These are phyloP conservation scores for Corylus americana DNA, from an alignment of 306 rosid species.

Conservation along the genomic window DNA sequence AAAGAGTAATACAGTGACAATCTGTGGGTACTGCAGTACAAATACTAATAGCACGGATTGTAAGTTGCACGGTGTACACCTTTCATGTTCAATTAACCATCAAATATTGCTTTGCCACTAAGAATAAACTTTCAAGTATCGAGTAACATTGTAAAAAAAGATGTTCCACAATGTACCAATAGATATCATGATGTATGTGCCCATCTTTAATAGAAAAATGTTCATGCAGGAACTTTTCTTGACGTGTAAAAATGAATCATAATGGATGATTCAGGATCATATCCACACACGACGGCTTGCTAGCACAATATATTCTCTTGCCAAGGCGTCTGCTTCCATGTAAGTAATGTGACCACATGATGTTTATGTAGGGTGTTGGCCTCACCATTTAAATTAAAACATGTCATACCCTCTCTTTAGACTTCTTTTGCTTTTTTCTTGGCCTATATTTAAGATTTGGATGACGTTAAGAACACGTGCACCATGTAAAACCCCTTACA, in stretches of 20 bases:
- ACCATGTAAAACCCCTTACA: neutral
- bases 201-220: neutral
- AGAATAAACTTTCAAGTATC: neutral
- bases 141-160: neutral
- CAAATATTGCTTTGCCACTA: conserved; percentile 1
- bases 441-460: neutral
- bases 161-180: neutral
- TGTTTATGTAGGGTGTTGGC: neutral
- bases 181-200: neutral
- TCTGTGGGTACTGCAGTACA: conserved; percentile 73
- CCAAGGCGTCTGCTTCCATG: neutral
- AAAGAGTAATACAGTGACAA: conserved; percentile 34
- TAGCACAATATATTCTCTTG: neutral
- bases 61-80: conserved; percentile 21
- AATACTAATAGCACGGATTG: conserved; percentile 23
- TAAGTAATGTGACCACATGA: neutral
- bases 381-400: neutral
- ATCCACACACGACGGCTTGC: neutral
- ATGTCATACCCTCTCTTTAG: neutral
- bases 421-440: neutral
- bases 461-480: neutral
- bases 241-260: neutral
- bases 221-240: neutral
- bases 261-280: neutral
- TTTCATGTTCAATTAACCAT: conserved; percentile 15